Evolutionary conservation across 192 early-diverging fungal species (phyloP).

Genomic region (Coemansia sp.): DNA sequence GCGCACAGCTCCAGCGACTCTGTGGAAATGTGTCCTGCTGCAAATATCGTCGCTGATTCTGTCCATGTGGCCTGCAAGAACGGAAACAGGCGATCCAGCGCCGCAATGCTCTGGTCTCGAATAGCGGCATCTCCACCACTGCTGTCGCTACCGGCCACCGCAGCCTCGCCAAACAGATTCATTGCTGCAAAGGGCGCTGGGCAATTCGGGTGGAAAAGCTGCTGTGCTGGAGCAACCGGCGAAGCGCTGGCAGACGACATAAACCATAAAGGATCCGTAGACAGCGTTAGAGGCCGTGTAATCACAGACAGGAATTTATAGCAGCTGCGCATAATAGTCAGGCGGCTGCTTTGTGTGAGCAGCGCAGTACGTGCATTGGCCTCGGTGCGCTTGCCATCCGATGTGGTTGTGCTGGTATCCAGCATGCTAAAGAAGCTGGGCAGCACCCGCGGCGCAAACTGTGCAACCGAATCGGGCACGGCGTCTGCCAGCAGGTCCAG

Average conservation of each 20-base stretch:
- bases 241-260: constrained; percentile 12
- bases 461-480: constrained; percentile 61
- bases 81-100: constrained; percentile 58
- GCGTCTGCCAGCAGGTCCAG: constrained; percentile 70
- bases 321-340: constrained; percentile 47
- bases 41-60: constrained; percentile 73
- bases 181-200: constrained; percentile 28
- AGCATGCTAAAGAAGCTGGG: constrained; percentile 48
- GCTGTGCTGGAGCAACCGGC: background rate
- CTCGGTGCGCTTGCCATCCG: constrained; percentile 9
- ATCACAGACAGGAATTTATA: constrained; percentile 34
- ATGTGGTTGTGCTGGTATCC: constrained; percentile 19
- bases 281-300: constrained; percentile 12
- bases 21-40: constrained; percentile 39
- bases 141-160: background rate
- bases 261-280: constrained; percentile 32
- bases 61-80: constrained; percentile 76
- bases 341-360: constrained; percentile 30
- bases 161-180: constrained; percentile 34
- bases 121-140: constrained; percentile 14
- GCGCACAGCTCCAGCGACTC: constrained; percentile 63
- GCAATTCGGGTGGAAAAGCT: constrained; percentile 30
- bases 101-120: constrained; percentile 22
- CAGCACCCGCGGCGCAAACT: constrained; percentile 61
- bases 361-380: constrained; percentile 33